These are phyloP conservation scores for Sutorius australiensis DNA, from an alignment of 768 basidiomycete species.

Conservation along the genomic window DNA sequence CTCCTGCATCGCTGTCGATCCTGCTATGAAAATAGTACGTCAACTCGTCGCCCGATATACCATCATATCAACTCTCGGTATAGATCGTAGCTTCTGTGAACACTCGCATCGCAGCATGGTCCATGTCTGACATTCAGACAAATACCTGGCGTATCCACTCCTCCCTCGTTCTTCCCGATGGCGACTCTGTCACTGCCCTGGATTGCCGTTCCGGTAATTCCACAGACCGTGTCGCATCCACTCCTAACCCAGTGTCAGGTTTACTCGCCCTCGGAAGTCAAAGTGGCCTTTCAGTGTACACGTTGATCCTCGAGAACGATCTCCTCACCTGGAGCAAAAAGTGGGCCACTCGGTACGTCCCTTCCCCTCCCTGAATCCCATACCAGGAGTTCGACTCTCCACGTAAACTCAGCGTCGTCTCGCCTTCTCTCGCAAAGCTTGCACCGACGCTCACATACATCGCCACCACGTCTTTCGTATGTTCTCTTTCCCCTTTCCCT, in stretches of 20 bases:
- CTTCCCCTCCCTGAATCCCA: not conserved
- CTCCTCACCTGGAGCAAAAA: conserved; percentile 80
- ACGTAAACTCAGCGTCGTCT: conserved; percentile 38
- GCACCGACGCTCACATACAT: conserved; percentile 78
- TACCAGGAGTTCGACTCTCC: conserved; percentile 11
- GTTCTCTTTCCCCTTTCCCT: conserved; percentile 17
- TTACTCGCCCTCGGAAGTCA: conserved; percentile 68
- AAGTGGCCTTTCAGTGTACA: conserved; percentile 64
- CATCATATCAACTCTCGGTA: conserved; percentile 3
- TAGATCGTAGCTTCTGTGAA: conserved; percentile 75
- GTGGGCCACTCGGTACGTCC: conserved; percentile 61
- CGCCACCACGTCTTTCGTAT: conserved; percentile 57
- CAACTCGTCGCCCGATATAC: conserved; percentile 4
- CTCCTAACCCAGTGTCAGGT: conserved; percentile 46
- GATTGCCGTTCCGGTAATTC: conserved; percentile 71
- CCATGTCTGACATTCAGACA: conserved; percentile 60
- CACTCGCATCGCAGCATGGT: conserved; percentile 72
- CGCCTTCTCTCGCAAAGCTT: conserved; percentile 54
- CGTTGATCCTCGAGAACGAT: conserved; percentile 75
- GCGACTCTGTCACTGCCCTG: conserved; percentile 53
- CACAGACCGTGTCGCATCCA: not conserved
- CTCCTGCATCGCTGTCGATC: conserved; percentile 65
- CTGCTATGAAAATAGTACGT: conserved; percentile 78
- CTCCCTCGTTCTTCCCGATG: conserved; percentile 61
- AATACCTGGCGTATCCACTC: conserved; percentile 80